These are phyloP conservation scores for Clavariopsis aquatica DNA, from an alignment of 495 filamentous ascomycete species.

Conservation along the genomic window DNA sequence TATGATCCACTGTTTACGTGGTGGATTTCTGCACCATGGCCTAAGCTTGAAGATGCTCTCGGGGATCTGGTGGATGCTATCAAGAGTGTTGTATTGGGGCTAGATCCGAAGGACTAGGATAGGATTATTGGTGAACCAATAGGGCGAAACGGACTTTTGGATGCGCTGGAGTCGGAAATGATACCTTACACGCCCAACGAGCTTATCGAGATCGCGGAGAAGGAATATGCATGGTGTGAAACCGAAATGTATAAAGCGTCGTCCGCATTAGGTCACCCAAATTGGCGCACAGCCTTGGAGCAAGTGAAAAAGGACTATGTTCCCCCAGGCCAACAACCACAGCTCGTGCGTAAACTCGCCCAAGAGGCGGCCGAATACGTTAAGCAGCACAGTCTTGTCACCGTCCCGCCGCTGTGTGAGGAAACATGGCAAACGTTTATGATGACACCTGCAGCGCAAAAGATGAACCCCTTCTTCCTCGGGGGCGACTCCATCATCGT, in stretches of 20 bases:
- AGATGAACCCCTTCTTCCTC: conserved; percentile 53
- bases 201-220: conserved; percentile 51
- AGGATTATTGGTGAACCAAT: conserved; percentile 51
- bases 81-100: too few relatives aligned
- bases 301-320: conserved; percentile 56
- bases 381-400: conserved; percentile 53
- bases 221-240: conserved; percentile 50
- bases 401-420: conserved; percentile 52
- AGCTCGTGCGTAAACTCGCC: conserved; percentile 50
- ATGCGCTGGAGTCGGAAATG: conserved; percentile 49
- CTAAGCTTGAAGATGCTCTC: not conserved
- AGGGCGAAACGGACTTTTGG: conserved; percentile 49
- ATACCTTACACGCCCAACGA: conserved; percentile 54
- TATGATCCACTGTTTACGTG: conserved; percentile 55
- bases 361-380: conserved; percentile 49
- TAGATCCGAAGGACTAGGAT: too few relatives aligned
- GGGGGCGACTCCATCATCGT: conserved; percentile 53
- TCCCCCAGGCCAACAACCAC: conserved; percentile 50
- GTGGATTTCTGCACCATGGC: conserved; percentile 51
- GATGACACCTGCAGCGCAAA: conserved; percentile 52
- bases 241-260: conserved; percentile 48
- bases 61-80: too few relatives aligned
- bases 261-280: conserved; percentile 35
- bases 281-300: conserved; percentile 55
- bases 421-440: conserved; percentile 56